Percentiles rank a stretch among this genome's conserved stretches.
phyloP scores from a whole-genome alignment of 1,284 basidiomycete genomes.

The Cutaneotrichosporon spelunceum region DNA sequence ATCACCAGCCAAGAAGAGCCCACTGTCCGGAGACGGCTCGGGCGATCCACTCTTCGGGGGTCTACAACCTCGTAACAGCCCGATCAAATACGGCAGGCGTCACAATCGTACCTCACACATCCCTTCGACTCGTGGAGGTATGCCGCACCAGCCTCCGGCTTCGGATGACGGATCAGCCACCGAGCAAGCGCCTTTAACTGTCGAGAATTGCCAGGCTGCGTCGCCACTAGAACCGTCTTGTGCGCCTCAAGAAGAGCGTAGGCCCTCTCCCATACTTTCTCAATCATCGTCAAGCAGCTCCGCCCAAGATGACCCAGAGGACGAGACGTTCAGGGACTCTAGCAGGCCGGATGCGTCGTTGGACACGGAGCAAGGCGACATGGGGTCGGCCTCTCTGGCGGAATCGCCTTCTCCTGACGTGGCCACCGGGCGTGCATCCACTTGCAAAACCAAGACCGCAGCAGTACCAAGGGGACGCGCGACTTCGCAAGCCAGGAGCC shows the following conservation, averaged over 20 bases:
- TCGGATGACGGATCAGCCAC: not conserved
- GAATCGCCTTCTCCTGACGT: not conserved
- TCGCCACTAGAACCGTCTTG: not conserved
- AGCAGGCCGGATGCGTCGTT: not conserved
- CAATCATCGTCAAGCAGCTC: conserved; percentile 18
- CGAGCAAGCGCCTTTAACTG: not conserved
- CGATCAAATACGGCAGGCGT: conserved; percentile 9
- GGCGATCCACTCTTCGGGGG: not conserved
- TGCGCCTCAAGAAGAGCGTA: not conserved
- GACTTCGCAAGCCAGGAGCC: not conserved
- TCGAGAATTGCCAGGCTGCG: not conserved
- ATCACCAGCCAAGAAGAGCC: not conserved
- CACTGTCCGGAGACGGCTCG: not conserved
- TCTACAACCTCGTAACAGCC: not conserved
- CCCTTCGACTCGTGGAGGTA: not conserved
- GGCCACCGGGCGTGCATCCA: not conserved
- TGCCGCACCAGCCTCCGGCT: not conserved
- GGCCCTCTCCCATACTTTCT: not conserved
- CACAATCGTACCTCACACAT: not conserved
- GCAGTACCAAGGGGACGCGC: not conserved
- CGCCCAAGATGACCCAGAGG: conserved; percentile 24
- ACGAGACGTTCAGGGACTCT: conserved; percentile 20
- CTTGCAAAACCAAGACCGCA: not conserved
- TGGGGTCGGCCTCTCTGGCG: not conserved
- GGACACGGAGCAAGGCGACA: not conserved